These are phyloP conservation scores for Begonia masoniana DNA, from an alignment of 306 rosid genomes.

Conservation along the genomic window DNA sequence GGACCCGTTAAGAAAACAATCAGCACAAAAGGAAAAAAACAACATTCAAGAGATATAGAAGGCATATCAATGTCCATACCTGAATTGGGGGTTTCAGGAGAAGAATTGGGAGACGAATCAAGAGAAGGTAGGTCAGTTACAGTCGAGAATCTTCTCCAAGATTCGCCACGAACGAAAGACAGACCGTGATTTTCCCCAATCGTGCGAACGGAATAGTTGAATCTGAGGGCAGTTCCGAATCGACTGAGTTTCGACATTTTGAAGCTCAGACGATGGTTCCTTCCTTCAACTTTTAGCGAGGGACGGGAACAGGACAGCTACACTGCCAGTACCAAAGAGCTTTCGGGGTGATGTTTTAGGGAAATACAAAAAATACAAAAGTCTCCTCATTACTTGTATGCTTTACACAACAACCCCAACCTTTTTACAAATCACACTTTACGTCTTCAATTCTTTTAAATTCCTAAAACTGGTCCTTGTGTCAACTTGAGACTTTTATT, in stretches of 20 bases:
- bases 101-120: constrained; percentile 15
- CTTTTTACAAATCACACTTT: too few species aligned
- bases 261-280: not conserved
- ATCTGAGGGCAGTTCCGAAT: constrained; percentile 35
- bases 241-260: constrained; percentile 36
- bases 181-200: constrained; percentile 12
- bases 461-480: too few species aligned
- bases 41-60: not conserved
- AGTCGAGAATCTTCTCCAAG: constrained; percentile 39
- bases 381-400: too few species aligned
- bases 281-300: too few species aligned
- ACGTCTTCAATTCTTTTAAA: too few species aligned
- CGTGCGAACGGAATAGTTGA: constrained; percentile 18
- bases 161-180: constrained; percentile 12
- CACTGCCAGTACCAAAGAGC: too few species aligned
- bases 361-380: too few species aligned
- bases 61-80: constrained; percentile 17
- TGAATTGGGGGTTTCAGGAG: constrained; percentile 13
- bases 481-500: too few species aligned
- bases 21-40: not conserved
- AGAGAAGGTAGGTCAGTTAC: constrained; percentile 31
- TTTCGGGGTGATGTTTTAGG: too few species aligned
- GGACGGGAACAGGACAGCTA: too few species aligned
- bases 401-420: too few species aligned
- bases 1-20: not conserved